These are phyloP conservation scores for Teunomyces gatunensis DNA, from an alignment of 805 yeast genomes.

Conservation along the genomic window DNA sequence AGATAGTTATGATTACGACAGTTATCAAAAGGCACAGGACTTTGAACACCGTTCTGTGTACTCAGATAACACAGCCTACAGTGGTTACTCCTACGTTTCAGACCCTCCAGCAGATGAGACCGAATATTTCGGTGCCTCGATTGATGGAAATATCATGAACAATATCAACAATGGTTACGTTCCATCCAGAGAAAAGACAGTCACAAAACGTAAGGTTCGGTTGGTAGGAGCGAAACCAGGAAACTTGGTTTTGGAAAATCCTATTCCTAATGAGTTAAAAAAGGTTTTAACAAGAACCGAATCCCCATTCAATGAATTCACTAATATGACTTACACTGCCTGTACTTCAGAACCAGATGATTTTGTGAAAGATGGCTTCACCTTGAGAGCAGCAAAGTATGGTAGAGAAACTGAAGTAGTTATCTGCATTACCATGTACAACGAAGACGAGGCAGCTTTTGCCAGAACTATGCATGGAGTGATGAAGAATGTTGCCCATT, in stretches of 20 bases:
- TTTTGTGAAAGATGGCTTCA: constrained; percentile 75
- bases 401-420: constrained; percentile 91
- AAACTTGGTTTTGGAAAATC: constrained; percentile 86
- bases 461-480: constrained; percentile 94
- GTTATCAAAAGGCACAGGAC: constrained; percentile 34
- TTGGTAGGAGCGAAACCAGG: constrained; percentile 64
- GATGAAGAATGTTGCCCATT: constrained; percentile 85
- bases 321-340: constrained; percentile 96
- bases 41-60: constrained; percentile 34
- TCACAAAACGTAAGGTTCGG: constrained; percentile 68
- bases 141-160: constrained; percentile 48
- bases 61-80: constrained; percentile 33
- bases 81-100: constrained; percentile 28
- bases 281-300: constrained; percentile 84
- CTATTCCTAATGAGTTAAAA: constrained; percentile 85
- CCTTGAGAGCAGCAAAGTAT: constrained; percentile 78
- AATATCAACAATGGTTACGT: constrained; percentile 37
- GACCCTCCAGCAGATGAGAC: constrained; percentile 20
- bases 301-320: constrained; percentile 77
- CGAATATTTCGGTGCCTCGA: constrained; percentile 44
- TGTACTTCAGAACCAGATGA: constrained; percentile 92
- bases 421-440: constrained; percentile 94
- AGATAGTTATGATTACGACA: constrained; percentile 31
- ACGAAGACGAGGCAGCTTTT: constrained; percentile 86
- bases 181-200: constrained; percentile 69